phyloP scores from a whole-genome alignment of 352 stramenopile species.

The Pythium chondricola region DNA sequence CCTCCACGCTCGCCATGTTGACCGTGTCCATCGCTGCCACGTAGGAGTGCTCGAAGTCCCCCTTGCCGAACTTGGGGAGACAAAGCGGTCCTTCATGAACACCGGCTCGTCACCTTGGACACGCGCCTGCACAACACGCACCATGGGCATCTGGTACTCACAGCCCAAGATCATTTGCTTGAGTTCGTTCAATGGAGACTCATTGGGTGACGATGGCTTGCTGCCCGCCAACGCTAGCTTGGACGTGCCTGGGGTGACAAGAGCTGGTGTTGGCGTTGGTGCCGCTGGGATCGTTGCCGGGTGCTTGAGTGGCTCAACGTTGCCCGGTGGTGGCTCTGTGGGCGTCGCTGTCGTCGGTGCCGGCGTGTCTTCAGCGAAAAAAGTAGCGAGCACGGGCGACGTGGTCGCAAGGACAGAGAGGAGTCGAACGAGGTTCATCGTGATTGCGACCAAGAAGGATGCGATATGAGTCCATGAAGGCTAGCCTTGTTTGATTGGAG shows the following conservation, averaged over 20 bases:
- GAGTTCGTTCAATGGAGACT: too few relatives aligned
- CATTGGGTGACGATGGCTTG: not conserved
- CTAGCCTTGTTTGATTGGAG: too few relatives aligned
- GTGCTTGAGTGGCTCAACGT: too few relatives aligned
- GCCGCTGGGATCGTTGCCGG: not conserved
- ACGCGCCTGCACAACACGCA: constrained; percentile 54
- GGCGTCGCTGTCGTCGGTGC: not conserved
- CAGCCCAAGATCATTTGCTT: too few relatives aligned
- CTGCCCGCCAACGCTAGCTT: not conserved
- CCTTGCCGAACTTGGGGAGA: constrained; percentile 51
- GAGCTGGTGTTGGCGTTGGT: not conserved
- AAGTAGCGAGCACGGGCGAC: too few relatives aligned
- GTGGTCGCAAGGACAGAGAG: too few relatives aligned
- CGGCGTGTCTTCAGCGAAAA: not conserved
- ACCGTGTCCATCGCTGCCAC: constrained; percentile 54
- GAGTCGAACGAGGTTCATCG: too few relatives aligned
- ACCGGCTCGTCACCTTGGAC: constrained; percentile 54
- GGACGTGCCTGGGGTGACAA: not conserved
- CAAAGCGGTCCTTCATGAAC: constrained; percentile 45
- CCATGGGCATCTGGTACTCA: constrained; percentile 51
- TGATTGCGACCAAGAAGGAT: too few relatives aligned
- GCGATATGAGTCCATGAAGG: too few relatives aligned
- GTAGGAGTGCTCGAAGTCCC: constrained; percentile 47
- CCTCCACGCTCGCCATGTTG: constrained; percentile 69
- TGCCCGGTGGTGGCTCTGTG: not conserved